Percentiles rank a stretch among this genome's conserved stretches.
phyloP scores from a whole-genome alignment of 441 rosid genomes.

The Gossypium davidsonii region DNA sequence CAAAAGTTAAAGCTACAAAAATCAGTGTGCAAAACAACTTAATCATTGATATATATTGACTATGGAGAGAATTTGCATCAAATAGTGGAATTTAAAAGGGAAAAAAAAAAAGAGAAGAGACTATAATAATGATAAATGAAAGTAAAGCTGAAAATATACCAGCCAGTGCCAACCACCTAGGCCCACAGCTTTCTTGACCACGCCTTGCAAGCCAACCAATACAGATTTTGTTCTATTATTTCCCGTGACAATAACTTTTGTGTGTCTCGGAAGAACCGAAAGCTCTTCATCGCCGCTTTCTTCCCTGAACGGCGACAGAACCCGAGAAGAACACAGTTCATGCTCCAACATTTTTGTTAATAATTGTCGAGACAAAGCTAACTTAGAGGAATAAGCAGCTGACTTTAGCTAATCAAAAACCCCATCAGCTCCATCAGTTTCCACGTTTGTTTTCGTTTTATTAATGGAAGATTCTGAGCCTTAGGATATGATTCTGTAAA shows the following conservation, averaged over 20 bases:
- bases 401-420: not conserved
- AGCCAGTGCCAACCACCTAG: slow-evolving; percentile 95
- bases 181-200: slow-evolving; percentile 83
- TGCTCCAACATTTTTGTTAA: slow-evolving; percentile 44
- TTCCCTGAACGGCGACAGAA: slow-evolving; percentile 42
- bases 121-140: not conserved
- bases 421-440: not conserved
- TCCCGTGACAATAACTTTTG: slow-evolving; percentile 72
- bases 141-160: slow-evolving; percentile 27
- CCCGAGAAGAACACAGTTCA: slow-evolving; percentile 43
- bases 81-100: not conserved
- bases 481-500: slow-evolving; percentile 16
- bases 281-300: slow-evolving; percentile 44
- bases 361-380: not conserved
- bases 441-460: not conserved
- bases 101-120: not conserved
- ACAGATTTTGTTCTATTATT: slow-evolving; percentile 80
- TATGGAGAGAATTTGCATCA: not conserved
- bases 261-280: slow-evolving; percentile 69
- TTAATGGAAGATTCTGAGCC: not conserved
- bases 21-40: not conserved
- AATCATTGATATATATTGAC: not conserved
- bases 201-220: slow-evolving; percentile 74
- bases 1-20: not conserved
- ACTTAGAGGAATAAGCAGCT: not conserved